Evolutionary conservation across 768 basidiomycete species (phyloP), one percentile per base, ranked within the genome.

Genomic region (Mycena maculata): DNA sequence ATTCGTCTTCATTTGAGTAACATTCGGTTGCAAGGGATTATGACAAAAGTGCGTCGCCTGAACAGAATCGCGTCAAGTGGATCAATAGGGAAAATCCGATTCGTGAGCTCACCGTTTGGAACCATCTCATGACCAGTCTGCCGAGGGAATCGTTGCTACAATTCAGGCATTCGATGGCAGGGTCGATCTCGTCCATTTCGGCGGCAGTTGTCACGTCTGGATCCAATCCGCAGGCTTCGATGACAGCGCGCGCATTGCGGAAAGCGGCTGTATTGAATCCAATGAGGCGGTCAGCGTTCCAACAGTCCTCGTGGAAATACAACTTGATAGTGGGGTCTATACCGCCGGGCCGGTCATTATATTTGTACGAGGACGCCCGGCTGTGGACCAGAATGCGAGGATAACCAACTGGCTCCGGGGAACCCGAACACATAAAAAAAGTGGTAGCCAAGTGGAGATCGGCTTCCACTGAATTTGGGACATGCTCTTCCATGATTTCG

Each of bases 101-200:
- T 10, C 18, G n/a, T n/a, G 3, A 22, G 36, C 65, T 7, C 12
- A 60, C 58, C 23, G 65, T 38, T 27, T 50, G 59, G 23, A 33
- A 41, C 65, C 65, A 67, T 47, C 59, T 39, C 65, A 61, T 61
- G 11, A 61, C 28, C 4, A 49, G 18, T 20, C 59, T 53, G n/a
- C 65, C 54, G 10, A 6, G 20, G 2, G 30, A 15, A 10, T 49
- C 60, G 27, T 48, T 2, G 13, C 20, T n/a, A 36, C 65, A 67
- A 57, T 49, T 49, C 59, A 67, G 22, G n/a, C 65, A 67, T 50
- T 67, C 65, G 6, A 67, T 15, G 1, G 25, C 47, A 12, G 65
- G 65, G 27, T 67, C 42, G 20, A 67, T 60, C 33, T 67, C 65
- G 33, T 67, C 39, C 65, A 67, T 61, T 25, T 67, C 65, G n/a